A percentile compares a stretch with the other conserved stretches of the same genome.
These are phyloP conservation scores for Naumovozyma baii DNA, from an alignment of 805 yeast species.

Conservation along the genomic window DNA sequence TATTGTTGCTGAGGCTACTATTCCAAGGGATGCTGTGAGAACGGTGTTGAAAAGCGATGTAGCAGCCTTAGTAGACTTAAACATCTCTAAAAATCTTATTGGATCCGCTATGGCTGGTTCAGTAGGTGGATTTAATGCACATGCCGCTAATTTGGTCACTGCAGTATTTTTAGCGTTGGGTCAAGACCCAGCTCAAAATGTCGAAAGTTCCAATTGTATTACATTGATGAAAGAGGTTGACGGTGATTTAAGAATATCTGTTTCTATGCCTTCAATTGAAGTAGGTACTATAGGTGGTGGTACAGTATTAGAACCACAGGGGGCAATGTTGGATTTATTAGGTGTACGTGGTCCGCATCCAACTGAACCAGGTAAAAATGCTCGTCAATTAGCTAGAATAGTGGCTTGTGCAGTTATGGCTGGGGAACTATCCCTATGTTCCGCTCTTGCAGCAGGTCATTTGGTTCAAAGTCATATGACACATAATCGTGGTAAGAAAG, in stretches of 20 bases:
- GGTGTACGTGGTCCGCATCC: conserved; percentile 97
- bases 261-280: conserved; percentile 98
- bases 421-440: conserved; percentile 86
- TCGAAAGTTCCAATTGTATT: conserved; percentile 94
- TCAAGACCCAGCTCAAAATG: conserved; percentile 99
- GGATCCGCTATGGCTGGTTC: conserved; percentile 99
- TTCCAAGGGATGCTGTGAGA: conserved; percentile 72
- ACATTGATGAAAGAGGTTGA: conserved; percentile 79
- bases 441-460: conserved; percentile 98
- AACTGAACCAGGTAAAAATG: conserved; percentile 86
- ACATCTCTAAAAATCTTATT: conserved; percentile 77
- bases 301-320: conserved; percentile 93
- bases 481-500: conserved; percentile 67
- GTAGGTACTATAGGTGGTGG: conserved; percentile 99
- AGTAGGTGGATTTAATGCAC: conserved; percentile 97
- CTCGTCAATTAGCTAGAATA: conserved; percentile 83
- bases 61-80: conserved; percentile 82
- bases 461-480: conserved; percentile 95
- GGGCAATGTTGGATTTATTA: conserved; percentile 86
- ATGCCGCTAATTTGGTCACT: conserved; percentile 92
- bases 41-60: conserved; percentile 87
- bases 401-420: conserved; percentile 94
- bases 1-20: conserved; percentile 89
- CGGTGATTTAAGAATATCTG: conserved; percentile 83
- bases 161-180: conserved; percentile 93